phyloP scores from a whole-genome alignment of 768 basidiomycete species.

The Trametes gibbosa region DNA sequence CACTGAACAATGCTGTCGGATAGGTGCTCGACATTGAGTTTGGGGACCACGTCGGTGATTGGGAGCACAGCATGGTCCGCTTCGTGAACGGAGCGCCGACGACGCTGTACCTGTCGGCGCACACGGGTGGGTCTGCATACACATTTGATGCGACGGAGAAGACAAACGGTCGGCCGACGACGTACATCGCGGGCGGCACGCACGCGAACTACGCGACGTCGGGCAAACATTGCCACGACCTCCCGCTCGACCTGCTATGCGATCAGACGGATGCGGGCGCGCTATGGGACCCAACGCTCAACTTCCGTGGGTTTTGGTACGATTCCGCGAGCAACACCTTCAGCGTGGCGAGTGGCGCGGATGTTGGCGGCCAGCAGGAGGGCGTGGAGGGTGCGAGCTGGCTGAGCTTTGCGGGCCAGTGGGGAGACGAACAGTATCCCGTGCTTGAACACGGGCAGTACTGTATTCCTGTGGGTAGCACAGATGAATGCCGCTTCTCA shows the following conservation, averaged over 20 bases:
- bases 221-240: constrained; percentile 25
- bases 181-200: constrained; percentile 28
- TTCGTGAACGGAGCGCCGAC: constrained; percentile 31
- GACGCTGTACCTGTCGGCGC: constrained; percentile 31
- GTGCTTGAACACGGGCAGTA: constrained; percentile 25
- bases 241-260: constrained; percentile 23
- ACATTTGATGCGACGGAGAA: constrained; percentile 24
- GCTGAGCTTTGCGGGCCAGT: constrained; percentile 25
- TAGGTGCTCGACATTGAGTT: constrained; percentile 26
- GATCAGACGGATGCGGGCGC: constrained; percentile 28
- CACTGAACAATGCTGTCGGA: background rate
- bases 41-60: constrained; percentile 34
- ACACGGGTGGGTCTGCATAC: constrained; percentile 30
- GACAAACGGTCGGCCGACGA: constrained; percentile 23
- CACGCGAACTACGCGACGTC: constrained; percentile 31
- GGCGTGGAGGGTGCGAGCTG: constrained; percentile 26
- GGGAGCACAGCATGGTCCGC: constrained; percentile 36
- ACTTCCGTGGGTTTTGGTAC: constrained; percentile 30
- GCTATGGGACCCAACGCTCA: constrained; percentile 29
- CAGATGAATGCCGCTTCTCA: constrained; percentile 23
- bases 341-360: constrained; percentile 21
- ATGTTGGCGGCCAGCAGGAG: constrained; percentile 11
- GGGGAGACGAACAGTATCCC: constrained; percentile 30
- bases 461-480: constrained; percentile 16
- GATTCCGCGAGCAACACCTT: constrained; percentile 22